Evolutionary conservation across 2,329 filamentous ascomycete species (phyloP).

Genomic region (Trichoderma endophyticum): DNA sequence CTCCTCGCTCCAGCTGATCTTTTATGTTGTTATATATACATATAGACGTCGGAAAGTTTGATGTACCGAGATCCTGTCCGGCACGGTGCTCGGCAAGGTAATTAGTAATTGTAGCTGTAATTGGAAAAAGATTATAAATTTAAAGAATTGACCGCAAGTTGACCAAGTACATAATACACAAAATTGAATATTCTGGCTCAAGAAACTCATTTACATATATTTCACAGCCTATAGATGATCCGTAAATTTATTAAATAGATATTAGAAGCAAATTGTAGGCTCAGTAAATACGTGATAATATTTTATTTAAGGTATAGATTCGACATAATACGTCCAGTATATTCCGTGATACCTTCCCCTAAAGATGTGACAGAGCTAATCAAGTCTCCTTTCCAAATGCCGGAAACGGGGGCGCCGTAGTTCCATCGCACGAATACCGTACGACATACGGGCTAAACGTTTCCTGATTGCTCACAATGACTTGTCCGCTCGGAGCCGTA

Average conservation of each 20-base stretch:
- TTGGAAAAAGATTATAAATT: too few relatives aligned
- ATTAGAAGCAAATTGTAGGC: neutral
- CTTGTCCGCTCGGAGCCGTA: conserved; percentile 14
- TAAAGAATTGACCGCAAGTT: too few relatives aligned
- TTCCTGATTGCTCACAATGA: conserved; percentile 8
- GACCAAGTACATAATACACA: too few relatives aligned
- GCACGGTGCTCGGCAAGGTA: too few relatives aligned
- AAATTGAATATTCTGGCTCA: too few relatives aligned
- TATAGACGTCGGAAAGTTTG: too few relatives aligned
- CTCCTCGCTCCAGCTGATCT: too few relatives aligned
- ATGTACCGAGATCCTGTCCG: too few relatives aligned
- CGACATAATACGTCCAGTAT: neutral
- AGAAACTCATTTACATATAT: too few relatives aligned
- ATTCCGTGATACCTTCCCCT: neutral
- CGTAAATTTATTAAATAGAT: neutral
- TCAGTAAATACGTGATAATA: neutral
- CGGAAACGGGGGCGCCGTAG: conserved; percentile 11
- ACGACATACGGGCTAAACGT: conserved; percentile 14
- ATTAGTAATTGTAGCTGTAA: too few relatives aligned
- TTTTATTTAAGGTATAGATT: neutral
- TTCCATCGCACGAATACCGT: conserved; percentile 13
- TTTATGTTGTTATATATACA: too few relatives aligned
- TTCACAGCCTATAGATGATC: neutral
- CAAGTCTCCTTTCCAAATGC: conserved; percentile 5
- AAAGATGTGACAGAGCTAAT: neutral